These are phyloP conservation scores for Epichloe sibirici DNA, from an alignment of 2,329 filamentous ascomycete species.

Conservation along the genomic window DNA sequence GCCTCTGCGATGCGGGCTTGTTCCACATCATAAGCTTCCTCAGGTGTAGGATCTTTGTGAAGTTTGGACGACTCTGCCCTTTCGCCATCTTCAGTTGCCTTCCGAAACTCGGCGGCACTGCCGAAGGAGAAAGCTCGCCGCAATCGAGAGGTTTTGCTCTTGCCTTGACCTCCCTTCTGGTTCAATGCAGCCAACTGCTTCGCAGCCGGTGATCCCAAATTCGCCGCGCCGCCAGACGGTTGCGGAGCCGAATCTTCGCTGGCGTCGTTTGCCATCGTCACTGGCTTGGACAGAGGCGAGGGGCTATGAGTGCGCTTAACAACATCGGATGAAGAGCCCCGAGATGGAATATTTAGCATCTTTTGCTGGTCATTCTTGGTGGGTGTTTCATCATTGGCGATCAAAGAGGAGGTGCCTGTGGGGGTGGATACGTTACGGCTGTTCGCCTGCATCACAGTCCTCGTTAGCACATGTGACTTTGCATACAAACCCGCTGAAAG, in stretches of 20 bases:
- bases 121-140: conserved; percentile 93
- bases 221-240: conserved; percentile 21
- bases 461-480: conserved; percentile 33
- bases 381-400: conserved; percentile 33
- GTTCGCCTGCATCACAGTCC: conserved; percentile 38
- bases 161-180: conserved; percentile 64
- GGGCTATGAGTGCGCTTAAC: conserved; percentile 53
- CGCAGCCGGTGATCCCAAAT: conserved; percentile 56
- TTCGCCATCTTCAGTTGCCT: conserved; percentile 42
- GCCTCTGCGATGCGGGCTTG: conserved; percentile 83
- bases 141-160: conserved; percentile 76
- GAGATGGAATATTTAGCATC: conserved; percentile 45
- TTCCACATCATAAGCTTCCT: conserved; percentile 69
- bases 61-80: conserved; percentile 37
- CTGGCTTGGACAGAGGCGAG: conserved; percentile 63
- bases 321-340: conserved; percentile 53
- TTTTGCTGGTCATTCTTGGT: conserved; percentile 41
- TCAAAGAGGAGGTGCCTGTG: conserved; percentile 40
- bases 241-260: conserved; percentile 30
- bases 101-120: conserved; percentile 80
- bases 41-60: conserved; percentile 49
- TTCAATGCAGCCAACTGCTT: conserved; percentile 80
- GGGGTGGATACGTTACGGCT: conserved; percentile 45
- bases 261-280: conserved; percentile 46
- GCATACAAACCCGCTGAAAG: conserved; percentile 29